Evolutionary conservation across 805 yeast species (phyloP).

Genomic region (Cephaloascus fragrans): DNA sequence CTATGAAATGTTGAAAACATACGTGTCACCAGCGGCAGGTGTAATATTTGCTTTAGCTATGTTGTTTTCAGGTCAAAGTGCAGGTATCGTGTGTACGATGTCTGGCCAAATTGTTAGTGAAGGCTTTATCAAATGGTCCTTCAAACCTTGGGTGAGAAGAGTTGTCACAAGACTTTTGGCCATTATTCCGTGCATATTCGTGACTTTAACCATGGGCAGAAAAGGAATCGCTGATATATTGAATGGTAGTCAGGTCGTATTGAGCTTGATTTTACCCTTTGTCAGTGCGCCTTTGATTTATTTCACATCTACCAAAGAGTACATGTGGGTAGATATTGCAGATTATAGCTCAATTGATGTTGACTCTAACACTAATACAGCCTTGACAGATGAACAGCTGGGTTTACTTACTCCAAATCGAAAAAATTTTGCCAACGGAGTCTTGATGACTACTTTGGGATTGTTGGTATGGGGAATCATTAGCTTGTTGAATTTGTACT

Average conservation of each 20-base stretch:
- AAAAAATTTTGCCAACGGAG: constrained; percentile 27
- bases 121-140: constrained; percentile 34
- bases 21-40: constrained; percentile 35
- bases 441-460: constrained; percentile 19
- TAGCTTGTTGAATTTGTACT: constrained; percentile 26
- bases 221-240: constrained; percentile 34
- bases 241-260: constrained; percentile 34
- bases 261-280: constrained; percentile 32
- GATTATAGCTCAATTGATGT: no score
- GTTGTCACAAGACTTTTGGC: constrained; percentile 30
- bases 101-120: constrained; percentile 37
- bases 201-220: constrained; percentile 26
- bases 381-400: neutral
- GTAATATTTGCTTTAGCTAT: constrained; percentile 33
- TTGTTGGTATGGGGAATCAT: constrained; percentile 30
- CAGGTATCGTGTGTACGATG: constrained; percentile 39
- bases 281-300: constrained; percentile 36
- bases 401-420: constrained; percentile 3
- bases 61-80: constrained; percentile 36
- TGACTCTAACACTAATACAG: neutral
- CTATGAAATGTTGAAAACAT: constrained; percentile 30
- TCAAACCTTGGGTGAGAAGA: constrained; percentile 33
- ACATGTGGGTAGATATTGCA: constrained; percentile 25
- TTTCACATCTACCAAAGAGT: constrained; percentile 28
- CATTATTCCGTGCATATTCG: constrained; percentile 28